Conservation (phyloP, 768 basidiomycete genomes). For the Collybia sordida region DNA sequence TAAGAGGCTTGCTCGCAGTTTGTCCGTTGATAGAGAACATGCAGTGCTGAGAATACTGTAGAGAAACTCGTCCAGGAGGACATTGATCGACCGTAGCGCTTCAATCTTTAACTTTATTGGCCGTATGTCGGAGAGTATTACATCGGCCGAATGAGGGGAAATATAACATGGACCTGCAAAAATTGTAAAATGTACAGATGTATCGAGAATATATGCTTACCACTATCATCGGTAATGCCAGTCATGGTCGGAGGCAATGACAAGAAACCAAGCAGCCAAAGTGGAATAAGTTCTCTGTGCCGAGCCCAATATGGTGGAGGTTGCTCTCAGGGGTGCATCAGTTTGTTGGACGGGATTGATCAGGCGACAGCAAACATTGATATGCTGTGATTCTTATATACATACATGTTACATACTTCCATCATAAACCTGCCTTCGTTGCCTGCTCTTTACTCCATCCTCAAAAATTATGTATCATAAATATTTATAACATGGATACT, state of each 20-base stretch:
- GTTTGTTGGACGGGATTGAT: not conserved
- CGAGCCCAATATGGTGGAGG: slow-evolving; percentile 10
- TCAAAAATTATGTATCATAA: not conserved
- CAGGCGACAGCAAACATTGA: not conserved
- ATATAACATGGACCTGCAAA: slow-evolving; percentile 71
- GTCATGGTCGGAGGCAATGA: slow-evolving; percentile 40
- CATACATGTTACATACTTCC: slow-evolving; percentile 1
- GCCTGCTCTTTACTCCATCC: not conserved
- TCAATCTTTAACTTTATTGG: slow-evolving; percentile 83
- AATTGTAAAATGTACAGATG: slow-evolving; percentile 6
- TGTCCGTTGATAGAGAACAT: slow-evolving; percentile 70
- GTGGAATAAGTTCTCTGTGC: not conserved
- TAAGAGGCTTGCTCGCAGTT: slow-evolving; percentile 69
- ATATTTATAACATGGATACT: not conserved
- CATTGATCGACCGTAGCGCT: slow-evolving; percentile 78
- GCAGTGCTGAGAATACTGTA: slow-evolving; percentile 67
- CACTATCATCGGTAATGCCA: slow-evolving; percentile 35
- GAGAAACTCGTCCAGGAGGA: slow-evolving; percentile 82
- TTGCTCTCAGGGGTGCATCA: slow-evolving; percentile 9
- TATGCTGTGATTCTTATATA: too few species aligned
- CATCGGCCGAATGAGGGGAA: slow-evolving; percentile 81
- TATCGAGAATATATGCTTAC: slow-evolving; percentile 27
- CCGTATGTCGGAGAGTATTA: slow-evolving; percentile 89
- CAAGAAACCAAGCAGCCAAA: slow-evolving; percentile 15
- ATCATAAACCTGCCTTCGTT: not conserved